phyloP scores from a whole-genome alignment of 2,329 filamentous ascomycete genomes.

The Whalleya microplaca region DNA sequence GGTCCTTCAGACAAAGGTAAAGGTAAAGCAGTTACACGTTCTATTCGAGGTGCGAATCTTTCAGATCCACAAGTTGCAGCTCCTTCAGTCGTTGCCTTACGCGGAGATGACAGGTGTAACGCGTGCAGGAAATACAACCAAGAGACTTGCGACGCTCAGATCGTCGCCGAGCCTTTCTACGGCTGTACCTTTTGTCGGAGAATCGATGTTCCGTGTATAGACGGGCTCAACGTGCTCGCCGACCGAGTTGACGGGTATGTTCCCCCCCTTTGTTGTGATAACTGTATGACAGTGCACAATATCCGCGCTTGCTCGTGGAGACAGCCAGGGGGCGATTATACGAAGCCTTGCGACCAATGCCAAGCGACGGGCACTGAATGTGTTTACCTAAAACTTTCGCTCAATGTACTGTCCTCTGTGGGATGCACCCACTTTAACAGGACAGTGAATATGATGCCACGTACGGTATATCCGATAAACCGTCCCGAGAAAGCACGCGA shows the following conservation, averaged over 20 bases:
- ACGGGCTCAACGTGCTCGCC: neutral
- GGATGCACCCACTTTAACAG: no score
- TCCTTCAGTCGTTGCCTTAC: no score
- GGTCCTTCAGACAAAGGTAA: no score
- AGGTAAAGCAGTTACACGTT: no score
- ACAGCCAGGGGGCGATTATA: neutral
- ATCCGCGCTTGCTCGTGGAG: constrained; percentile 6
- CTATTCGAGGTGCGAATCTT: no score
- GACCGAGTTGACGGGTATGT: constrained; percentile 15
- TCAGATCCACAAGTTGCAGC: no score
- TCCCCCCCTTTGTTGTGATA: constrained; percentile 11
- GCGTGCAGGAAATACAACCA: neutral
- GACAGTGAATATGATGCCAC: no score
- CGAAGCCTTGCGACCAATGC: neutral
- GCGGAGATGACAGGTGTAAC: neutral
- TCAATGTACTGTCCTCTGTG: no score
- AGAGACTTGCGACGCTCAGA: neutral
- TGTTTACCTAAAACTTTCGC: no score
- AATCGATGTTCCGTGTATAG: neutral
- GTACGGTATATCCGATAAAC: neutral
- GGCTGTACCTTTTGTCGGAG: constrained; percentile 13
- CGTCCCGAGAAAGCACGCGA: neutral
- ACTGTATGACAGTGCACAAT: neutral
- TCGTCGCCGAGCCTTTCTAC: neutral
- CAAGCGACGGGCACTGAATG: no score